These are phyloP conservation scores for Chytridium lagenaria DNA, from an alignment of 371 early-diverging fungal species.

Conservation along the genomic window DNA sequence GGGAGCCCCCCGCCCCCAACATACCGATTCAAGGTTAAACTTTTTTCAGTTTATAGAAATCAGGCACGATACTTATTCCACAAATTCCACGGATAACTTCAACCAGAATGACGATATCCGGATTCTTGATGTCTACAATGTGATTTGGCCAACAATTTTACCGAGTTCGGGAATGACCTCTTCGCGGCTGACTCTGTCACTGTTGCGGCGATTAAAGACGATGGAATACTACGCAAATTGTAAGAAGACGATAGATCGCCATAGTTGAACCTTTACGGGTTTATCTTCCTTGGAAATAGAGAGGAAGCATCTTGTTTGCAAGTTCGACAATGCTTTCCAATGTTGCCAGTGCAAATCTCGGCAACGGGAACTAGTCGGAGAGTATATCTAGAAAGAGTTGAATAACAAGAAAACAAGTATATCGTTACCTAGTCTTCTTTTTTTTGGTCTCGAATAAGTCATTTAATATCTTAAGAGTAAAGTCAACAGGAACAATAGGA, in stretches of 20 bases:
- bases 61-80: conserved; percentile 71
- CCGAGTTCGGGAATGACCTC: conserved; percentile 64
- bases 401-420: neutral
- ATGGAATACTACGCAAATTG: conserved; percentile 64
- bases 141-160: conserved; percentile 61
- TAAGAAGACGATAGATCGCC: neutral
- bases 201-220: conserved; percentile 68
- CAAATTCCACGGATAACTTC: conserved; percentile 78
- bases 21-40: conserved; percentile 67
- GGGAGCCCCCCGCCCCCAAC: neutral
- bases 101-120: conserved; percentile 67
- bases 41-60: conserved; percentile 68
- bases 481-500: conserved; percentile 64
- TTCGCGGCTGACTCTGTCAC: conserved; percentile 63
- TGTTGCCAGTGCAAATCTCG: conserved; percentile 64
- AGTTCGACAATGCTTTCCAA: conserved; percentile 63
- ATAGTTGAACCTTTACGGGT: conserved; percentile 29
- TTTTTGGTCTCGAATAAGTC: conserved; percentile 63
- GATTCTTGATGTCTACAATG: conserved; percentile 67
- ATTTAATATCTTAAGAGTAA: conserved; percentile 65
- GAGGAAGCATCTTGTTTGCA: conserved; percentile 60
- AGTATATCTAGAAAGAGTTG: conserved; percentile 49
- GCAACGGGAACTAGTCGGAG: conserved; percentile 70
- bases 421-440: conserved; percentile 62
- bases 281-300: conserved; percentile 60